Evolutionary conservation across 2,329 filamentous ascomycete species (phyloP), one percentile per base, ranked within the genome.

Genomic region (Apiospora phragmitis): DNA sequence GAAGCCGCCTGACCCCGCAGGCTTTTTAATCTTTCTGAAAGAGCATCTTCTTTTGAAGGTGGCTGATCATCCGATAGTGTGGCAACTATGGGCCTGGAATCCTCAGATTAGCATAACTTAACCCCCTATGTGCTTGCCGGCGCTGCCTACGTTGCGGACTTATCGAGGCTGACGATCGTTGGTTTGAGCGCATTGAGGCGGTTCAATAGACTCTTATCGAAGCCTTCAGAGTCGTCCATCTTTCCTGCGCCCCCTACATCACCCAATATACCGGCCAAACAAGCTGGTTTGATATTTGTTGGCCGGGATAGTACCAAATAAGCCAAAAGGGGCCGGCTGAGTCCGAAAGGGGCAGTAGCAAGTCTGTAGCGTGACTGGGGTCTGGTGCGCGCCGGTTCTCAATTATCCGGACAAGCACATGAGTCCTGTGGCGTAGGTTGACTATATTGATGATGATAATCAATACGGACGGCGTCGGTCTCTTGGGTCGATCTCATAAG

Each of bases 181-280:
- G 81, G 75, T 77, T 85, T 83, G 47, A 90, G 80, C 12, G 88
- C 88, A 68, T 88, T 87, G 41, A 90, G 81, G 41, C 88, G 85
- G 70, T 87, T 85, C 29, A 89, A 79, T 32, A 90, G 80, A 26
- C 83, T 84, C 71, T 80, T 83, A 74, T 89, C 87, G 43, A 76
- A 73, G 68, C 72, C 74, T 26, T 70, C 68, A 59, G 55, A 68
- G 45, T 73, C 69, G 66, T 70, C 69, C 77, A 78, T 79, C 55
- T 65, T 75, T 35, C 9, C 14, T 62, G 18, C 9, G 55, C 29
- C 32, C 32, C 32, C 51, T 35, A 14, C 26, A 18, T 9, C n/a
- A n/a, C 16, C 16, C 7, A n/a, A 18, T 35, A 55, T 26, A 24
- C 14, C 26, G 26, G 18, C 49, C 14, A 55, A 18, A 59, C 51